Evolutionary conservation across 805 yeast species (phyloP).

Genomic region (Saturnispora ahearnii): DNA sequence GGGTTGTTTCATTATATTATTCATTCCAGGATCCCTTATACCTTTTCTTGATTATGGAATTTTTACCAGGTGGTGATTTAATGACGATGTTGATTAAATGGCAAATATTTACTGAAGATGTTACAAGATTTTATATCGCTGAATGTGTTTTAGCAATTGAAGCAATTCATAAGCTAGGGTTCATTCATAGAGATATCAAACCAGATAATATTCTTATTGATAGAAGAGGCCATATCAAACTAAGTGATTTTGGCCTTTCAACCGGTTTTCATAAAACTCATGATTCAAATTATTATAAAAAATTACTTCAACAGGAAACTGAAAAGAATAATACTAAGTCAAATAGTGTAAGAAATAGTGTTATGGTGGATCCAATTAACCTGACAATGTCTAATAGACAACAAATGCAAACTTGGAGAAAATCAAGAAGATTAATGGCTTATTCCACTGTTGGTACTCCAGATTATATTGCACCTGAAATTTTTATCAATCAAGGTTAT

Average conservation of each 20-base stretch:
- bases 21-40: conserved; percentile 75
- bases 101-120: conserved; percentile 90
- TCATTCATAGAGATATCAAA: conserved; percentile 94
- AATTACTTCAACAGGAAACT: conserved; percentile 59
- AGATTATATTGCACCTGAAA: conserved; percentile 93
- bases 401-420: conserved; percentile 94
- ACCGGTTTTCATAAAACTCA: conserved; percentile 93
- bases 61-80: conserved; percentile 73
- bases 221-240: conserved; percentile 54
- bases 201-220: conserved; percentile 83
- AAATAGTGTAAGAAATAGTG: conserved; percentile 50
- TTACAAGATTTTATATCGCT: conserved; percentile 88
- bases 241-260: conserved; percentile 70
- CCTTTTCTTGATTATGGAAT: conserved; percentile 72
- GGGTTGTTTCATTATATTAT: conserved; percentile 79
- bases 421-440: conserved; percentile 85
- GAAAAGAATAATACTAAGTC: neutral
- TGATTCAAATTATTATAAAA: conserved; percentile 78
- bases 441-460: conserved; percentile 96
- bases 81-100: conserved; percentile 95
- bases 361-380: conserved; percentile 90
- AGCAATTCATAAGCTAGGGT: conserved; percentile 86
- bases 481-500: conserved; percentile 85
- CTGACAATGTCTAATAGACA: conserved; percentile 91
- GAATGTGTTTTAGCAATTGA: conserved; percentile 94